Evolutionary conservation across 306 rosid genomes (phyloP), one percentile per base, ranked within the genome.

Genomic region (Casuarina equisetifolia): DNA sequence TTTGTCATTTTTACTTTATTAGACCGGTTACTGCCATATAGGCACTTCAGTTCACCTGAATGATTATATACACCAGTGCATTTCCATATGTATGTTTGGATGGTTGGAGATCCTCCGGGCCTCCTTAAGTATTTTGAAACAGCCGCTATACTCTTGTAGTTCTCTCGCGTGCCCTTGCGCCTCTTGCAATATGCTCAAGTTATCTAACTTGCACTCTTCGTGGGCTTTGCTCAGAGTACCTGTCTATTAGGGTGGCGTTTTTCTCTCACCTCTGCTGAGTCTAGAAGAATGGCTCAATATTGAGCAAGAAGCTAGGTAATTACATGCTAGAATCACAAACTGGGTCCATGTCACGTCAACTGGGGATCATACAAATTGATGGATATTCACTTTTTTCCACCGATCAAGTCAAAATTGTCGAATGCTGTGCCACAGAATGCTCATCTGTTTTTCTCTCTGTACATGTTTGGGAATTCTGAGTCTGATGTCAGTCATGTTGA

Each of bases 211-310:
- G 46, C 57, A 75, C 72, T 61, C 36, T 43, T 57, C 46, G 75
- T 9, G 15, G 17, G 50, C 42, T 67, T 40, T 67, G 71, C 50
- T 8, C 32, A 39, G 32, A 67, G 71, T 16, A 67, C 49, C 71
- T 67, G 4, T 67, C 43, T 36, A 63, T 44, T 38, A 63, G 45
- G 40, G n/a, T 40, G 32, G 4, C 71, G 42, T 9, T 11, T 61
- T 61, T n/a, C 42, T 49, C 42, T 46, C 40, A 46, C 9, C 20
- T 70, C 6, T 70, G n/a, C 82, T 79, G 83, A 76, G 5, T 75
- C 58, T 77, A 13, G 74, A 83, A 78, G 78, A 75, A 51, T 72
- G 63, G 84, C 79, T 73, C 69, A 53, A 74, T 63, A 57, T 78
- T 45, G 77, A 78, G 70, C 83, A 83, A 59, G 67, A 77, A 35